phyloP scores from a whole-genome alignment of 768 basidiomycete species.

The Russula ochroleuca region DNA sequence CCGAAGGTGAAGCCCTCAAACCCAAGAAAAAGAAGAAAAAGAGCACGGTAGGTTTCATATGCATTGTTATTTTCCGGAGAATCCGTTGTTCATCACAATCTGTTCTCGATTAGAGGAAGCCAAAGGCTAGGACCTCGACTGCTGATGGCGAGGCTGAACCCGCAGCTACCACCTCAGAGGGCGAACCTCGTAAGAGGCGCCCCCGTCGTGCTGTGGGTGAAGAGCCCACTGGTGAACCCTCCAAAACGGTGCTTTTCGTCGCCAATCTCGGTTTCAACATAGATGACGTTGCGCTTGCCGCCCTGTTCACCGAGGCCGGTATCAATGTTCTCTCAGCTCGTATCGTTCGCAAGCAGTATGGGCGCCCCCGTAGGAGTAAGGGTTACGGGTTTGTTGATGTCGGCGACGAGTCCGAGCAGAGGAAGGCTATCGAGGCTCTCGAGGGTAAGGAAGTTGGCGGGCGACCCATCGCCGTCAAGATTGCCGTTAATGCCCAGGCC shows the following conservation, averaged over 20 bases:
- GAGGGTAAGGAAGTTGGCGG: slow-evolving; percentile 87
- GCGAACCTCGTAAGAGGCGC: slow-evolving; percentile 55
- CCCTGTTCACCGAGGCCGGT: slow-evolving; percentile 83
- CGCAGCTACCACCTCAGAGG: slow-evolving; percentile 41
- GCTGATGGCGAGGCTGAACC: slow-evolving; percentile 39
- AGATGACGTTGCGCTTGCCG: slow-evolving; percentile 74
- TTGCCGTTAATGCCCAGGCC: slow-evolving; percentile 82
- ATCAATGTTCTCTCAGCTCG: slow-evolving; percentile 81
- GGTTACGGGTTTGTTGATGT: slow-evolving; percentile 99
- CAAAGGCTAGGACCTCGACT: slow-evolving; percentile 34
- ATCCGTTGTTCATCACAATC: slow-evolving; percentile 25
- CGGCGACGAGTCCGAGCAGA: slow-evolving; percentile 80
- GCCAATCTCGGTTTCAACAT: slow-evolving; percentile 97
- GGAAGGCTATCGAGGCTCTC: slow-evolving; percentile 82
- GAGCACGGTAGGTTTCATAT: slow-evolving; percentile 40
- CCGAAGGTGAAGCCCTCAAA: slow-evolving; percentile 55
- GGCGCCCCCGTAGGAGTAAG: slow-evolving; percentile 82
- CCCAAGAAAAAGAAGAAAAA: slow-evolving; percentile 83
- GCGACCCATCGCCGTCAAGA: slow-evolving; percentile 85
- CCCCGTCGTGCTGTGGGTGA: slow-evolving; percentile 69
- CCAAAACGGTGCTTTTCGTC: slow-evolving; percentile 87
- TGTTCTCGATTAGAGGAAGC: slow-evolving; percentile 53
- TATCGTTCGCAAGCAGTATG: slow-evolving; percentile 83
- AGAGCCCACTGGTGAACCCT: slow-evolving; percentile 82
- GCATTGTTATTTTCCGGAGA: slow-evolving; percentile 27